Evolutionary conservation across 2,329 filamentous ascomycete species (phyloP).

Genomic region (Elsinoe batatas): DNA sequence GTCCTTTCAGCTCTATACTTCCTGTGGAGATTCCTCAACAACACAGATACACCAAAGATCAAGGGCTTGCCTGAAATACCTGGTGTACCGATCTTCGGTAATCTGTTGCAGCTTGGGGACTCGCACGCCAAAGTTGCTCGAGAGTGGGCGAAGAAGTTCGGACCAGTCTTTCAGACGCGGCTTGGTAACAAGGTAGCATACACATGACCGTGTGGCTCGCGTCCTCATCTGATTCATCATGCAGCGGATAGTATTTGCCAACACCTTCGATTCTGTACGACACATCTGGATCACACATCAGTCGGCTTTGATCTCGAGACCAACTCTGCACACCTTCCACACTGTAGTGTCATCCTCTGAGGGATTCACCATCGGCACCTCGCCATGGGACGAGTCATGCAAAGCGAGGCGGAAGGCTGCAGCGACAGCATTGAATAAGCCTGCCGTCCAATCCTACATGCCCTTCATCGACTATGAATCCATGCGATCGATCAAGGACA

Average conservation of each 20-base stretch:
- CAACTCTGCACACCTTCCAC: slow-evolving; percentile 72
- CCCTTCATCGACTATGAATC: slow-evolving; percentile 73
- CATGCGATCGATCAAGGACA: slow-evolving; percentile 60
- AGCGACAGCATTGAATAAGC: slow-evolving; percentile 66
- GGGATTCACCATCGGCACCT: slow-evolving; percentile 74
- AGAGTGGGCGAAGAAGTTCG: slow-evolving; percentile 39
- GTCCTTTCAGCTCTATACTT: slow-evolving; percentile 33
- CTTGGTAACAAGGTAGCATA: slow-evolving; percentile 54
- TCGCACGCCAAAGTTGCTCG: slow-evolving; percentile 39
- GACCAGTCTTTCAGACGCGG: slow-evolving; percentile 41
- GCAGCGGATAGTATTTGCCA: slow-evolving; percentile 64
- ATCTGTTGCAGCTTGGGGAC: slow-evolving; percentile 36
- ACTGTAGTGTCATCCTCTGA: slow-evolving; percentile 66
- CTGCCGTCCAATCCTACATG: slow-evolving; percentile 68
- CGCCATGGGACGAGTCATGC: slow-evolving; percentile 74
- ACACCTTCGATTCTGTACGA: slow-evolving; percentile 64
- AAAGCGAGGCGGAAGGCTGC: slow-evolving; percentile 69
- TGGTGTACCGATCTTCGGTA: slow-evolving; percentile 39
- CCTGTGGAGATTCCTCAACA: slow-evolving; percentile 33
- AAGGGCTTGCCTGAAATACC: slow-evolving; percentile 39
- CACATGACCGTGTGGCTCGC: not conserved
- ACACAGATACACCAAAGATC: slow-evolving; percentile 40
- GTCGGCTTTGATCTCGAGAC: slow-evolving; percentile 65
- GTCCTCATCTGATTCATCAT: not conserved
- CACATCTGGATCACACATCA: slow-evolving; percentile 72